Base-by-base conservation (phyloP, 805 yeast species). In the Ogataea naganishii region DNA sequence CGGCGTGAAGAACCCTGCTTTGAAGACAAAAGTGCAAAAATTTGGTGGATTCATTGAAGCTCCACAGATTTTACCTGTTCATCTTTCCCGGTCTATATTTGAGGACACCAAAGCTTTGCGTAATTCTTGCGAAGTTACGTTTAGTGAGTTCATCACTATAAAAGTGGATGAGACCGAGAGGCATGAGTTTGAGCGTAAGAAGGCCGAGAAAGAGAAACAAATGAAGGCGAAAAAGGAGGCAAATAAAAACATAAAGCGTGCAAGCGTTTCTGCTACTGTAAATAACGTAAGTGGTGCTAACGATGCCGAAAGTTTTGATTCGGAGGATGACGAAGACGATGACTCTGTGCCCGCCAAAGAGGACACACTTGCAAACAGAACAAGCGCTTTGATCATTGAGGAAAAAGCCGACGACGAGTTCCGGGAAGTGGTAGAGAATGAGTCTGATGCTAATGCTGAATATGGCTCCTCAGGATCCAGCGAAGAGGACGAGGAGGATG, bases 1-100 rank as follows among this genome's bases (percentile, higher is more conserved):
- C 3, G 41, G 38, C 0, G 22, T 36, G 2, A 37, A 45, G 23
- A 21, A 36, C 8, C 30, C 37, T 3, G 23, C 53, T 7, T 47
- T 82, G 4, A 69, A 72, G 25, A 71, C 89, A 1, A 71, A 77
- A 0, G 84, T 89, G 5, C 69, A 74, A 19, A 81, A 83, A 46
- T 69, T 67, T 37, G 72, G 78, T 0, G 62, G 65, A 15, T 65
- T 85, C 23, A 62, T 72, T 9, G 65, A 67, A 32, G 70, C 83
- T 4, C 96, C 98, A 0, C 64, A 69, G 32, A 58, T 83, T 6
- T 62, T 92, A 29, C 71, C 82, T 0, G 57, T 89, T n/a, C 97
- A 89, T 51, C 56, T 92, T 24, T 84, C 95, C 7, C 64, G 97
- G 43, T 88, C 96, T 0, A 68, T 80, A 24, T 86, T 69, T 47